Percentiles rank a stretch among this genome's conserved stretches.
Conservation (phyloP, 1,284 basidiomycete species). For the Ceratobasidium sp. region DNA sequence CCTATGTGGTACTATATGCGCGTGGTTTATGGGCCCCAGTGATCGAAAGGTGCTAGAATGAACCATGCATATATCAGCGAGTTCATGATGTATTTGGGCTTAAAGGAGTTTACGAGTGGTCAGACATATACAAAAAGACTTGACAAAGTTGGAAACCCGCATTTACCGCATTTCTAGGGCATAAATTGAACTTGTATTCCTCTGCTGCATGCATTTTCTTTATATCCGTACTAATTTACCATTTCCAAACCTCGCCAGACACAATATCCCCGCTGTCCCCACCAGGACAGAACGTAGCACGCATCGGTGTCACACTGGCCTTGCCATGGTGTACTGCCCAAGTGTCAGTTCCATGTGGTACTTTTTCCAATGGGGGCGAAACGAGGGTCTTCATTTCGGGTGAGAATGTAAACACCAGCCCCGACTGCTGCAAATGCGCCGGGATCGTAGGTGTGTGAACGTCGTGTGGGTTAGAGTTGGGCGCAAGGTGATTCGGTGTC, state of each 20-base stretch:
- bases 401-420: constrained; percentile 73
- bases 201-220: not conserved
- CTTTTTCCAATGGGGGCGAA: constrained; percentile 59
- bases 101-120: too few relatives aligned
- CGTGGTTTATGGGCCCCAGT: too few relatives aligned
- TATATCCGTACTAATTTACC: not conserved
- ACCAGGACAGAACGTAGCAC: constrained; percentile 61
- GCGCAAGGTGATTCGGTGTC: not conserved
- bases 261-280: constrained; percentile 21
- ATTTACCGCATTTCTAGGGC: too few relatives aligned
- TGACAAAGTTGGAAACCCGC: too few relatives aligned
- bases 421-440: constrained; percentile 54
- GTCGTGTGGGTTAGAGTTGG: constrained; percentile 36
- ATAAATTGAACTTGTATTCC: not conserved
- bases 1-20: too few relatives aligned
- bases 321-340: constrained; percentile 75
- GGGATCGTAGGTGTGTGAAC: constrained; percentile 42
- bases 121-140: too few relatives aligned
- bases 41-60: too few relatives aligned
- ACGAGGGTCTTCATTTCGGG: constrained; percentile 78
- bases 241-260: constrained; percentile 6
- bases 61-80: too few relatives aligned
- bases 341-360: constrained; percentile 80
- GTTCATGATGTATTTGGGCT: too few relatives aligned
- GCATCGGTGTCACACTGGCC: constrained; percentile 75